Evolutionary conservation across 331 rosid genomes (phyloP), one percentile per base, ranked within the genome.

Genomic region (Cydonia oblonga): DNA sequence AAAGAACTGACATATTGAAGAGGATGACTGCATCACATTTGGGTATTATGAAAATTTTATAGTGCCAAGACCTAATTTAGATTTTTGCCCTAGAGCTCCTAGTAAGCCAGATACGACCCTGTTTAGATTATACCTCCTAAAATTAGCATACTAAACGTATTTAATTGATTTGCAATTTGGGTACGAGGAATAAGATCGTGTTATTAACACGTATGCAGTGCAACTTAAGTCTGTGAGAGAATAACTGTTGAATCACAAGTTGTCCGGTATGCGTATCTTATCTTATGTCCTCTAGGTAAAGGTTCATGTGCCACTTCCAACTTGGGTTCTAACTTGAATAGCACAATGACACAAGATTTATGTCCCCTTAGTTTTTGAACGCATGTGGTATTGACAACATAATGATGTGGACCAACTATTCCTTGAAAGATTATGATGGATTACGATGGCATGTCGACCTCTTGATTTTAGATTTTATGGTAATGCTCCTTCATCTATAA

Each of bases 291-390:
- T n/a, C n/a, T n/a, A n/a, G n/a, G n/a, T 76, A 38, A 68, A 69
- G 64, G 54, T 30, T 29, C 24, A 75, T 13, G 68, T 44, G 68
- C 46, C 59, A 42, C 59, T 25, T 56, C 67, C 79, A 67, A 67
- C 29, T 75, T 75, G 46, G 2, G 54, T 49, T 49, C 54, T 16
- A 49, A 49, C 54, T 49, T 49, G 4, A 49, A 6, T 16, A 49
- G 54, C 54, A 2, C 20, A 49, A 19, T 35, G 25, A 13, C 33
- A 24, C 16, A 25, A 30, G 25, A 3, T 11, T 1, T 40, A 54
- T 16, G 19, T 66, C 40, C 24, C 18, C 53, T 57, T 29, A 25
- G 35, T 16, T 52, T 51, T 24, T 51, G 2, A 69, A 52, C 28
- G 42, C 22, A 18, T 69, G 25, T 62, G 6, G 4, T 29, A 16